A percentile compares a stretch with the other conserved stretches of the same genome.
Conservation (phyloP, 306 rosid genomes). For the Quercus mongolica region DNA sequence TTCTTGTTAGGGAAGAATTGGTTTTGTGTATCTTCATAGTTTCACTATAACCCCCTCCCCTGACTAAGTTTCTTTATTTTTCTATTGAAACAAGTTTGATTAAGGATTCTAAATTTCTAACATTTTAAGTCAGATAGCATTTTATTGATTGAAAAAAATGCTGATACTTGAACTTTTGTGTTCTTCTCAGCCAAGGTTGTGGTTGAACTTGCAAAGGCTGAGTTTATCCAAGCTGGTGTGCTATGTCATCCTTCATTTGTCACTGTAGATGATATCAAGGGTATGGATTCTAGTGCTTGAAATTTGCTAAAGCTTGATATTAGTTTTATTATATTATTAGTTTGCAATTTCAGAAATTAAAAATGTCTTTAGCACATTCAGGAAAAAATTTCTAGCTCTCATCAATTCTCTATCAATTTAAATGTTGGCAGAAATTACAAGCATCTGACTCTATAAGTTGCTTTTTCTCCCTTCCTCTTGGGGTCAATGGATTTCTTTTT, state of each 20-base stretch:
- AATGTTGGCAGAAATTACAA: neutral
- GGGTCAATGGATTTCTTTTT: neutral
- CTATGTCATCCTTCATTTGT: conserved; percentile 69
- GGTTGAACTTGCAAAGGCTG: conserved; percentile 50
- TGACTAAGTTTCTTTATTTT: too few species aligned
- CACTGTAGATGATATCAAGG: conserved; percentile 57
- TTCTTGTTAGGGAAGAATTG: neutral
- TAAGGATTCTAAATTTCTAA: neutral
- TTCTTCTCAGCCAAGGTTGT: conserved; percentile 62
- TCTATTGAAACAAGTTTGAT: neutral
- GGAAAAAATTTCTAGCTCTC: neutral
- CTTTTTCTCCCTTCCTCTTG: neutral
- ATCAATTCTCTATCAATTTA: neutral
- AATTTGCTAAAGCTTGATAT: neutral
- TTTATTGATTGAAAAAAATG: neutral
- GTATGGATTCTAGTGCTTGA: conserved; percentile 32
- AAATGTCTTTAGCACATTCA: neutral
- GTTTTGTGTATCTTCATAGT: neutral
- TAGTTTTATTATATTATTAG: neutral
- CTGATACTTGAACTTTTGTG: neutral
- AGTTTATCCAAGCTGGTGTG: conserved; percentile 54
- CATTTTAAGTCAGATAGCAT: neutral
- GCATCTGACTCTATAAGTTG: neutral
- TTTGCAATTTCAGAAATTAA: neutral
- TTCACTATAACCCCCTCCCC: neutral